Base-by-base conservation (phyloP, 2,329 filamentous ascomycete species). In the Paraconiothyrium sp. region DNA sequence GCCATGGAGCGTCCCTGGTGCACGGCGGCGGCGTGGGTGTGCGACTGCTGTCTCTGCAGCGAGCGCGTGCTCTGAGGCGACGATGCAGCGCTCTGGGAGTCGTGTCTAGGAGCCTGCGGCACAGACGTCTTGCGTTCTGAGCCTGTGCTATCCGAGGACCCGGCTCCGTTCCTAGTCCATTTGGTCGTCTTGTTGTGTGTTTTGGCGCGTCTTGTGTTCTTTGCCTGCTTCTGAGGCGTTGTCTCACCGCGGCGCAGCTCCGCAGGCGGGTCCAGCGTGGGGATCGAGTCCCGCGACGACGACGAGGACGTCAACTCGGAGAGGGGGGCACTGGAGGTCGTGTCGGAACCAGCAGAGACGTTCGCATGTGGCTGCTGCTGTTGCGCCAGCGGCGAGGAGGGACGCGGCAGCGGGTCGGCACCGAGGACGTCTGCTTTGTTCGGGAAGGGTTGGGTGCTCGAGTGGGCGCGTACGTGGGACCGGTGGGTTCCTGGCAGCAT, bases 1-100 rank as follows among this genome's bases (percentile, higher is more conserved):
- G 76, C 75, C 76, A 78, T 78, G 63, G 73, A 76, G 65, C 69
- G 72, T 61, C 62, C 65, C 59, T 73, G 66, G 35, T 61, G 67
- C 14, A 48, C 58, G 7, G 64, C 48, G 61, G 66, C 61, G 57
- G 65, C 43, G 39, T 62, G 59, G 44, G 68, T 54, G 22, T 65
- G 64, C 50, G 67, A 62, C 46, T 37, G 63, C 59, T 64, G 68
- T 61, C 65, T 62, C 30, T 65, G 59, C 39, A 67, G 61, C 24
- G 68, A 61, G 55, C 62, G 57, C 39, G 43, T 59, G 55, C 41
- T 46, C 61, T 62, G 66, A 44, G 72, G 64, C 11, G 70, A 67
- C 22, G 54, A 65, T 34, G 63, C 62, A 22, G 62, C 55, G 51
- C 57, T 63, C 46, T 63, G 67, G 46, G 65, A 54, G 48, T 34